phyloP scores from a whole-genome alignment of 176 grass and related monocot genomes.

The Bothriochloa decipiens region DNA sequence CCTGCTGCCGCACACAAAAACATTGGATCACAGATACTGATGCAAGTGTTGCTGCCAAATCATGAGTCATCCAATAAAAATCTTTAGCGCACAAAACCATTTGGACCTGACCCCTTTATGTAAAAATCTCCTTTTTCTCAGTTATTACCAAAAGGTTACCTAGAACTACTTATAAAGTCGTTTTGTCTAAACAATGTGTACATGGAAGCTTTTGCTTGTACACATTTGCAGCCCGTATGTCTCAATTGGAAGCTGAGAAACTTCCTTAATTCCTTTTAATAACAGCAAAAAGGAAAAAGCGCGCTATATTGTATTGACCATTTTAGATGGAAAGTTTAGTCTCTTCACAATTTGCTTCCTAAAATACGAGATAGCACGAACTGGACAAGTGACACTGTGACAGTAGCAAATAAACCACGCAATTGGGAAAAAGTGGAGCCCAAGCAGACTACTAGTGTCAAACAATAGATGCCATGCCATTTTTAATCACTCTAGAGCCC shows the following conservation, averaged over 20 bases:
- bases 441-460: background rate
- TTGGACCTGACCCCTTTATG: background rate
- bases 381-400: background rate
- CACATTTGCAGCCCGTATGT: background rate
- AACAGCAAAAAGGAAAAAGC: background rate
- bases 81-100: background rate
- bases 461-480: background rate
- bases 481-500: background rate
- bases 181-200: background rate
- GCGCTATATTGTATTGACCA: background rate
- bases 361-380: background rate
- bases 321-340: background rate
- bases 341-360: background rate
- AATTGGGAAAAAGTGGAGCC: background rate
- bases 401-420: background rate
- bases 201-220: background rate
- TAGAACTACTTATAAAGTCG: background rate
- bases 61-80: background rate
- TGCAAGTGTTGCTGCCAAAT: background rate
- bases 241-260: background rate
- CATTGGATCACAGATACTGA: background rate
- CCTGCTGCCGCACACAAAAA: background rate
- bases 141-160: background rate
- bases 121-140: background rate
- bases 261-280: background rate